phyloP scores from a whole-genome alignment of 1,139 yeast genomes.

The Saccharomyces hybrid region DNA sequence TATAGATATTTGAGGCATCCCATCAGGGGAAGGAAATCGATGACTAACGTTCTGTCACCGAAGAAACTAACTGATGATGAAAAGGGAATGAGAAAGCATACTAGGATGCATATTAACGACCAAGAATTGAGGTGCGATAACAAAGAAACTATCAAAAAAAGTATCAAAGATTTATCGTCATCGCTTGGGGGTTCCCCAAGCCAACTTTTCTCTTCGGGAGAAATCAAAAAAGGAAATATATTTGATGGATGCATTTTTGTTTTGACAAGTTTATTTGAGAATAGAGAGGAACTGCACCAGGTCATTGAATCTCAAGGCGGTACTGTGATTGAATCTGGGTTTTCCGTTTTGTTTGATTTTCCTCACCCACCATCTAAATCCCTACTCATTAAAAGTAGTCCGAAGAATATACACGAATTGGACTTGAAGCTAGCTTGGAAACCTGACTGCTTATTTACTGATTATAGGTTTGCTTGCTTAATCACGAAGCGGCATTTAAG shows the following conservation, averaged over 20 bases:
- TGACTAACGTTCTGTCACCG: constrained; percentile 13
- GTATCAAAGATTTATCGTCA: neutral
- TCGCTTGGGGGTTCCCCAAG: neutral
- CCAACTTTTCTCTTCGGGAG: neutral
- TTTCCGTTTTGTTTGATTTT: constrained; percentile 31
- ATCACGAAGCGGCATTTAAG: constrained; percentile 52
- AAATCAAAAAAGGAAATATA: constrained; percentile 15
- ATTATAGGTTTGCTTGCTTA: constrained; percentile 52
- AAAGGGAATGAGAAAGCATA: neutral
- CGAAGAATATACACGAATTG: neutral
- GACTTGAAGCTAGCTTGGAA: constrained; percentile 10
- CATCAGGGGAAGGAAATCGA: constrained; percentile 22
- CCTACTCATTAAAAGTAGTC: neutral
- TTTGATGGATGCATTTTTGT: constrained; percentile 40
- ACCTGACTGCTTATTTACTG: constrained; percentile 5
- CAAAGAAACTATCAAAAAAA: neutral
- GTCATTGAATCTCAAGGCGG: constrained; percentile 49
- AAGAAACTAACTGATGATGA: constrained; percentile 8
- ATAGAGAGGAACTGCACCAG: constrained; percentile 31
- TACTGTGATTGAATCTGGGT: constrained; percentile 38
- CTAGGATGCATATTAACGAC: neutral
- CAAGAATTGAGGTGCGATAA: neutral
- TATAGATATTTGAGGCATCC: constrained; percentile 17
- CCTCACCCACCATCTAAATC: constrained; percentile 6
- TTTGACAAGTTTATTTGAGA: constrained; percentile 35